Conservation (phyloP, 2,329 filamentous ascomycete species). For the Endoconidiophora polonica region DNA sequence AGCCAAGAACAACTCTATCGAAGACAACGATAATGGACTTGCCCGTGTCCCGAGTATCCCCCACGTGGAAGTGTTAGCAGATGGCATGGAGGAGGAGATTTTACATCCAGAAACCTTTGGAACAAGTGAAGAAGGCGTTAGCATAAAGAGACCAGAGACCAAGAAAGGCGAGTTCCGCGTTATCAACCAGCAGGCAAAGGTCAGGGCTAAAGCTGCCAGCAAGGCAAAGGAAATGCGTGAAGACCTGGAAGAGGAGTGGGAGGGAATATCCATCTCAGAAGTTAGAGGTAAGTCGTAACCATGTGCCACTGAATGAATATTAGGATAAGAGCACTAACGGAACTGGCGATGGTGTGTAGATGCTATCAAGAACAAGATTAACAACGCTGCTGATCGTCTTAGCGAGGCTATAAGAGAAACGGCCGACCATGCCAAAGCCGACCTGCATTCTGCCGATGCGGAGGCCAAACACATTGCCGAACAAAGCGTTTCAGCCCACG, state of each 20-base stretch:
- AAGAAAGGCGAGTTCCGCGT: slow-evolving; percentile 7
- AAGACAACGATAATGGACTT: slow-evolving; percentile 5
- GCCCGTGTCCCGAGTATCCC: background rate
- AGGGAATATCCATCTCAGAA: slow-evolving; percentile 7
- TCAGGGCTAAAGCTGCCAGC: background rate
- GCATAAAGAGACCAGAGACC: background rate
- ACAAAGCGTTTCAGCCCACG: slow-evolving; percentile 1
- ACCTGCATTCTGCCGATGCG: background rate
- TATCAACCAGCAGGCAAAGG: slow-evolving; percentile 8
- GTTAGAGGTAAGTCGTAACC: slow-evolving; percentile 6
- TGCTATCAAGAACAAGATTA: slow-evolving; percentile 5
- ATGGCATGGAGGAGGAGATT: slow-evolving; percentile 11
- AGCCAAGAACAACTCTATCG: slow-evolving; percentile 3
- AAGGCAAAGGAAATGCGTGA: background rate
- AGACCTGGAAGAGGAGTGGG: background rate
- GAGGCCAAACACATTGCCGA: background rate
- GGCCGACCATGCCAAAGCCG: background rate
- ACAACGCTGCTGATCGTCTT: background rate
- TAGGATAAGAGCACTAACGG: background rate
- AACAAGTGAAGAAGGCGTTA: slow-evolving; percentile 9
- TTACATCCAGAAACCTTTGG: slow-evolving; percentile 8
- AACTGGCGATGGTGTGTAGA: background rate
- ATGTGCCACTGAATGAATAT: too few relatives aligned
- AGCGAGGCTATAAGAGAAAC: slow-evolving; percentile 7
- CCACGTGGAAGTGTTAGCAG: slow-evolving; percentile 4